Base-by-base conservation (phyloP, 108 stramenopile species). In the Ochromonas danica region DNA sequence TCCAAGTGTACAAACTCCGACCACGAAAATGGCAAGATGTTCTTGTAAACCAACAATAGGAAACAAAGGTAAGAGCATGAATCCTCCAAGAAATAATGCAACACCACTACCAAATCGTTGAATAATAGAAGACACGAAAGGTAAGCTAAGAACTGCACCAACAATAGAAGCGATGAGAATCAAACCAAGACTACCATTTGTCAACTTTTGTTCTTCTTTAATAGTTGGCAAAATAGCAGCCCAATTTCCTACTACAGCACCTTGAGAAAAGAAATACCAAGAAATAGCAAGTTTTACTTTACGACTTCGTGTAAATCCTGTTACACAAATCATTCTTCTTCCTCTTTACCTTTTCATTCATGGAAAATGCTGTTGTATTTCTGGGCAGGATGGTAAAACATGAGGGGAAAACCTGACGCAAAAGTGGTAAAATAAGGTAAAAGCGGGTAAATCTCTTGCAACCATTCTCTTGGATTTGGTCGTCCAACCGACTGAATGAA, bases 221-320 rank as follows among this genome's bases (percentile, higher is more conserved):
- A 67, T 36, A 3, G 6, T 25, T 14, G 63, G 30, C 63, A 67
- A 67, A 22, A 67, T 31, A 3, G 10, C 63, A 36, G 33, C 17
- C 30, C 17, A 67, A 33, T 67, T 67, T 10, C 63, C 63, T 6
- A 67, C 6, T 36, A 33, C 25, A 31, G 10, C 63, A 31, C 63
- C 63, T 31, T 33, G 31, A 6, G 25, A 35, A 10, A 22, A 22
- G 31, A 67, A 67, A 67, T 35, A 67, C 63, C 63, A 67, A 31
- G 33, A 67, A 67, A 67, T 67, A 14, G 63, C 63, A 35, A 36
- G 3, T 67, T 67, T 67, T 36, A 25, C 63, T 33, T 67, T 67
- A 6, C 63, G 17, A 3, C 14, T 10, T 36, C 63, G 27, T 31
- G 63, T 14, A 33, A 67, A 67, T 31, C 63, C 31, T 35, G 17